phyloP scores from a whole-genome alignment of 148 eudicot genomes.

The Rheum nobile region DNA sequence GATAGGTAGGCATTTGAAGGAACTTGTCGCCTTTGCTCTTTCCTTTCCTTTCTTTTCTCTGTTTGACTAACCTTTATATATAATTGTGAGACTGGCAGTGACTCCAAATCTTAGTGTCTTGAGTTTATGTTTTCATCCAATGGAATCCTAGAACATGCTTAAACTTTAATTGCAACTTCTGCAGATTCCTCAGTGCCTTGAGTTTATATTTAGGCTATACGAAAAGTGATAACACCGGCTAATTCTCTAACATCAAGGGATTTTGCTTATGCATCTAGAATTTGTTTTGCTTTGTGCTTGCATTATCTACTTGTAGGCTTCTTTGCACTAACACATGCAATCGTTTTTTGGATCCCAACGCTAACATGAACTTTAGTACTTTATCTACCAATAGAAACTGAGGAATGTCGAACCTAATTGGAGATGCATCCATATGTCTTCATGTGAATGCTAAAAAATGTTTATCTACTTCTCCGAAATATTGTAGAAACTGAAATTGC shows the following conservation, averaged over 20 bases:
- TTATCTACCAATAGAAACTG: no score
- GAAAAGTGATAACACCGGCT: background rate
- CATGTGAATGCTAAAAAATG: background rate
- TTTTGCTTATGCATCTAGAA: background rate
- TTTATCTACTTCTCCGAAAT: background rate
- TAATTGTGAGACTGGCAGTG: background rate
- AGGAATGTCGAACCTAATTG: background rate
- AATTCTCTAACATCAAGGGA: background rate
- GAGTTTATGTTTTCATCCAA: background rate
- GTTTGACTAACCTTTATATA: background rate
- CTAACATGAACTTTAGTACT: no score
- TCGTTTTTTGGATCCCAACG: no score
- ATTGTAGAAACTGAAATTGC: background rate
- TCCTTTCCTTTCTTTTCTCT: background rate
- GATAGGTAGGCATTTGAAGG: slow-evolving; percentile 46
- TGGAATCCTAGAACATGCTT: background rate
- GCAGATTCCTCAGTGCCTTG: background rate
- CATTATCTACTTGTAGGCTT: background rate
- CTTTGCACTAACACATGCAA: background rate
- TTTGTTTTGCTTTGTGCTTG: background rate
- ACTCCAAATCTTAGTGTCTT: background rate
- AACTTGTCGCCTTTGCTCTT: background rate
- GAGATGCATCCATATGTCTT: background rate
- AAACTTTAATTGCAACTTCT: background rate
- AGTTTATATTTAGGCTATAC: background rate